Evolutionary conservation across 1,284 basidiomycete species (phyloP).

Genomic region (Papiliotrema terrestris): DNA sequence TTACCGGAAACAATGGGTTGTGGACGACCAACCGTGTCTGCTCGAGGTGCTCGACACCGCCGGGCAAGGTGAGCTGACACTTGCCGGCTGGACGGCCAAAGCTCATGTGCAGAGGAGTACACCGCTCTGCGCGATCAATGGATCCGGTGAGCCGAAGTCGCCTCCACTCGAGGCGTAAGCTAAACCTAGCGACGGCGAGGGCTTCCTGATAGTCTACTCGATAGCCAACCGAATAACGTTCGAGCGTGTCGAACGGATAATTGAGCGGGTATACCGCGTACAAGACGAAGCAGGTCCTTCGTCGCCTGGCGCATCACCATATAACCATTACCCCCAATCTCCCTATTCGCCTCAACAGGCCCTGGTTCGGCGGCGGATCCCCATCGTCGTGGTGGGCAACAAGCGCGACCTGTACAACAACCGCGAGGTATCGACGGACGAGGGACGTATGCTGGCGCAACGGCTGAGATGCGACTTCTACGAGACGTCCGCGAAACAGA

Average conservation of each 20-base stretch:
- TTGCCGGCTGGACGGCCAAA: neutral
- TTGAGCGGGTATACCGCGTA: slow-evolving; percentile 88
- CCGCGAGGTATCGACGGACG: slow-evolving; percentile 81
- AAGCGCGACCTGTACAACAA: slow-evolving; percentile 75
- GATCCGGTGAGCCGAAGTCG: slow-evolving; percentile 69
- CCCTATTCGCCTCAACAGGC: neutral
- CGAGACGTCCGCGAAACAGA: slow-evolving; percentile 93
- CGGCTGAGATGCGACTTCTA: slow-evolving; percentile 91
- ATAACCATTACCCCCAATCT: neutral
- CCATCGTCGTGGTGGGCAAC: slow-evolving; percentile 80
- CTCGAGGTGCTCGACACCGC: slow-evolving; percentile 92
- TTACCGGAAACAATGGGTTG: slow-evolving; percentile 85
- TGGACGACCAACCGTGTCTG: slow-evolving; percentile 87
- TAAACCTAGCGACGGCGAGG: slow-evolving; percentile 81
- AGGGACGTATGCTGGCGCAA: slow-evolving; percentile 79
- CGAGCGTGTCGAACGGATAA: slow-evolving; percentile 89
- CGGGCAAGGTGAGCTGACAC: slow-evolving; percentile 69
- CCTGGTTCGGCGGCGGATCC: slow-evolving; percentile 20
- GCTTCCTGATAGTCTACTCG: slow-evolving; percentile 97
- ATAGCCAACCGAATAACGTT: slow-evolving; percentile 94
- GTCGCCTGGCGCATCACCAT: slow-evolving; percentile 8
- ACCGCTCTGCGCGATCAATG: slow-evolving; percentile 98
- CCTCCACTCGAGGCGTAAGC: neutral
- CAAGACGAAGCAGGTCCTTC: slow-evolving; percentile 58
- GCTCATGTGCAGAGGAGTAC: slow-evolving; percentile 71